Base-by-base conservation (phyloP, 768 basidiomycete genomes). In the Pisolithus marmoratus region DNA sequence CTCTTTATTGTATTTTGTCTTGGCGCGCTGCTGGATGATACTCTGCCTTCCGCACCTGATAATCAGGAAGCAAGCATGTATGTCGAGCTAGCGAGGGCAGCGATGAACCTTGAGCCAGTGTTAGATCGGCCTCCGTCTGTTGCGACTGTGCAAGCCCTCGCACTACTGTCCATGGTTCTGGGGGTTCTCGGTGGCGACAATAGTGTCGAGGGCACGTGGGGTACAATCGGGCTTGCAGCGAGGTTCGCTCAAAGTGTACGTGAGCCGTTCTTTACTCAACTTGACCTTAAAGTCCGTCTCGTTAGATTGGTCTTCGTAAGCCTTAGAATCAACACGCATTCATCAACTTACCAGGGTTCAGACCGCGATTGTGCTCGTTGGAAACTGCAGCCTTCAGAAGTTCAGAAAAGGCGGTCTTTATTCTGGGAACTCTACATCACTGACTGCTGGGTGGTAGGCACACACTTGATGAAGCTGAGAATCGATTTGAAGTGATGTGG, bases 361-460 rank as follows among this genome's bases (percentile, higher is more conserved):
- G 85, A 87, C 58, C 83, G 84, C 8, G 85, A 87, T 60, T 83
- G 83, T 61, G 84, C 84, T 5, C 74, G 85, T 27, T 87, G 84
- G 83, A 77, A 80, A 36, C 64, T 87, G 19, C 56, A 78, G 5
- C 74, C 76, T 3, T 72, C 75, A 1, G 85, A 85, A 59, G 82
- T 86, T 5, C 84, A 87, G 68, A 85, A 85, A 63, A 77, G 85
- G 4, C 76, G 85, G 27, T 77, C 81, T 1, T 63, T 87, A 22
- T 87, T 87, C 58, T 87, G 85, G 85, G 85, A 87, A 54, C 54
- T 87, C 26, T 85, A 84, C 58, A 82, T 85, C 56, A 83, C 84
- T 0, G 85, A 87, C 62, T 81, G 81, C 54, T 87, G 84, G 83
- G 83, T 84, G 76, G 85, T 84, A 53, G 15, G 74, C 1, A 27